These are phyloP conservation scores for Primulina eburnea DNA, from an alignment of 257 asterid genomes.

Conservation along the genomic window DNA sequence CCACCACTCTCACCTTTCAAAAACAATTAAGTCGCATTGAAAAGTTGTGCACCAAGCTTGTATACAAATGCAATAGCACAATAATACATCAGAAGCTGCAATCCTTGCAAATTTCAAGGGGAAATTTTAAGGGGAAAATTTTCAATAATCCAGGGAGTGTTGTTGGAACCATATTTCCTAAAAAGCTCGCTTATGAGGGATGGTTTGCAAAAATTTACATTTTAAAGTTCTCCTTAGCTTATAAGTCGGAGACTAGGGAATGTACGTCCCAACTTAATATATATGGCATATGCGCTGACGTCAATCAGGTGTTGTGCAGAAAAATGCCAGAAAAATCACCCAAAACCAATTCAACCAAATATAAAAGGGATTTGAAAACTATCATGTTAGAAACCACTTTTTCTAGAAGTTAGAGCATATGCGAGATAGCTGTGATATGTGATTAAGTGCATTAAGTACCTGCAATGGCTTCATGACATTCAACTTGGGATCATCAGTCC, in stretches of 20 bases:
- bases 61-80: not conserved
- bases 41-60: not conserved
- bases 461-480: conserved; percentile 72
- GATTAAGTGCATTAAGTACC: conserved; percentile 37
- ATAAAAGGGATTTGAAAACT: not conserved
- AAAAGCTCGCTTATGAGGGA: not conserved
- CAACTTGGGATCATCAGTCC: conserved; percentile 47
- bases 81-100: not conserved
- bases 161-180: no score
- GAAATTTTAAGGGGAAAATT: not conserved
- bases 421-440: not conserved
- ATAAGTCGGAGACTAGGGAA: not conserved
- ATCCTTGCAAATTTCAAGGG: not conserved
- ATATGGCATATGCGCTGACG: no score
- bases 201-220: not conserved
- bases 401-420: not conserved
- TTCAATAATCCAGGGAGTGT: no score
- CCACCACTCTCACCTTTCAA: conserved; percentile 75
- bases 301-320: no score
- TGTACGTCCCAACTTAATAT: not conserved
- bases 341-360: no score
- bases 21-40: conserved; percentile 11
- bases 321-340: no score
- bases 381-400: not conserved
- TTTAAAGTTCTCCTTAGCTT: not conserved